phyloP scores from a whole-genome alignment of 495 filamentous ascomycete genomes.

The Thermochaetoides thermophila region DNA sequence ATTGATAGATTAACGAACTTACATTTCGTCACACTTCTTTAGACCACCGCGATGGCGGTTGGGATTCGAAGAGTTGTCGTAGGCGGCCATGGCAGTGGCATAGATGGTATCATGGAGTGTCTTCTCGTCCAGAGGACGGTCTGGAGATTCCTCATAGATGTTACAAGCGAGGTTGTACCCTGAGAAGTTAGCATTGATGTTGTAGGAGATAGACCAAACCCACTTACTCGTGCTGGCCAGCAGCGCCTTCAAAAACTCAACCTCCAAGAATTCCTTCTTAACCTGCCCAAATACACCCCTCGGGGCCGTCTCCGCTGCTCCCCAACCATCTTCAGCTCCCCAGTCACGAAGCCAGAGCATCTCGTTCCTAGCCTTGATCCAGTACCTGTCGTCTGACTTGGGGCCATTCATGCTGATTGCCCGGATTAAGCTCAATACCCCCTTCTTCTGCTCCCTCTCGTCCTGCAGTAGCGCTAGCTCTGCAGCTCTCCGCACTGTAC shows the following conservation, averaged over 20 bases:
- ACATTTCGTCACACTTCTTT: slow-evolving; percentile 75
- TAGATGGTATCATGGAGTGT: slow-evolving; percentile 52
- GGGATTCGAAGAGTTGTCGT: slow-evolving; percentile 83
- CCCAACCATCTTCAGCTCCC: slow-evolving; percentile 37
- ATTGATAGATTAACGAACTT: slow-evolving; percentile 18
- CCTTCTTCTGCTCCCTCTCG: slow-evolving; percentile 48
- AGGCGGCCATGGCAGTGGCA: slow-evolving; percentile 52
- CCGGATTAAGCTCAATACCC: slow-evolving; percentile 48
- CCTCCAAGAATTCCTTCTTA: slow-evolving; percentile 48
- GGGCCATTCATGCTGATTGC: slow-evolving; percentile 32
- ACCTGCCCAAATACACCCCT: slow-evolving; percentile 60
- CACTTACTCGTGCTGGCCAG: slow-evolving; percentile 55
- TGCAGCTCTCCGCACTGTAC: slow-evolving; percentile 43
- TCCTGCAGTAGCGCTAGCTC: slow-evolving; percentile 43
- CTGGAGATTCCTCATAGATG: slow-evolving; percentile 47
- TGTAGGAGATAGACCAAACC: too few species aligned
- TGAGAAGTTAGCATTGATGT: too few species aligned
- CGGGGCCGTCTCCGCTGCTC: slow-evolving; percentile 16
- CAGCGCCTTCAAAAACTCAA: slow-evolving; percentile 59
- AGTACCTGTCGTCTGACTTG: slow-evolving; percentile 49
- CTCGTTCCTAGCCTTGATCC: slow-evolving; percentile 49
- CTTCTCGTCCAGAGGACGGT: slow-evolving; percentile 33
- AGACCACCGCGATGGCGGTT: slow-evolving; percentile 70
- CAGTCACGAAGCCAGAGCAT: slow-evolving; percentile 74
- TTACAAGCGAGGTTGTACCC: slow-evolving; percentile 52